Percentiles rank a stretch among this genome's conserved stretches.
Evolutionary conservation across 176 grass and related monocot genomes (phyloP).

Genomic region (Cymbopogon citratus): DNA sequence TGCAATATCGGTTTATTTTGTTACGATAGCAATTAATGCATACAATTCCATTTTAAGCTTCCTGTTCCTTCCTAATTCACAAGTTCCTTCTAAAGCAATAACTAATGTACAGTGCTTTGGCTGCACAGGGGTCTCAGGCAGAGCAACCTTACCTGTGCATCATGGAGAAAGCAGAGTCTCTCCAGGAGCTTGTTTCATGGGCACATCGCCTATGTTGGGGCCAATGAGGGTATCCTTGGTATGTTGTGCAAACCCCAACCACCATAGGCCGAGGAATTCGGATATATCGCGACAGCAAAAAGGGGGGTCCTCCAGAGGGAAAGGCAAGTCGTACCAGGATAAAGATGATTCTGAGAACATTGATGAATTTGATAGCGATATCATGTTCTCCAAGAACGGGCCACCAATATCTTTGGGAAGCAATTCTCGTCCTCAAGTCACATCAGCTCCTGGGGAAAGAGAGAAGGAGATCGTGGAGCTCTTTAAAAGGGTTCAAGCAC

Average conservation of each 20-base stretch:
- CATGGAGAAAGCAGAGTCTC: slow-evolving; percentile 30
- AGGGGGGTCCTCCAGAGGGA: slow-evolving; percentile 20
- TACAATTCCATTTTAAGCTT: slow-evolving; percentile 1
- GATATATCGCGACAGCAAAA: slow-evolving; percentile 25
- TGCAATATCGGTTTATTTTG: neutral
- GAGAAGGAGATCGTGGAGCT: slow-evolving; percentile 71
- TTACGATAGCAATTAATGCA: neutral
- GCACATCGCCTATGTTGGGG: slow-evolving; percentile 23
- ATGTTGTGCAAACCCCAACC: slow-evolving; percentile 47
- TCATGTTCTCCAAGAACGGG: slow-evolving; percentile 59
- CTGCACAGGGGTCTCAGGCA: slow-evolving; percentile 37
- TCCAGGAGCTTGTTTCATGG: slow-evolving; percentile 34
- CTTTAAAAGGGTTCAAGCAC: slow-evolving; percentile 77
- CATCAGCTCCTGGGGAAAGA: slow-evolving; percentile 47
- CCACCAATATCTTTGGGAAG: slow-evolving; percentile 41
- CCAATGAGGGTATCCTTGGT: slow-evolving; percentile 35
- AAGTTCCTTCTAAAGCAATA: slow-evolving; percentile 19
- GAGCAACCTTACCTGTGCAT: slow-evolving; percentile 28
- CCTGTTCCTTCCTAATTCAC: neutral
- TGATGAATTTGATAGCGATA: slow-evolving; percentile 54
- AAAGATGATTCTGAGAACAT: slow-evolving; percentile 48
- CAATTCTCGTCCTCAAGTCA: slow-evolving; percentile 38
- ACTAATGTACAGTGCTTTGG: slow-evolving; percentile 32
- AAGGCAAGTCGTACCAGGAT: slow-evolving; percentile 55
- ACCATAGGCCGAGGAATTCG: slow-evolving; percentile 31